phyloP scores from a whole-genome alignment of 2,329 filamentous ascomycete genomes.

The Ceratocystis albifundus region DNA sequence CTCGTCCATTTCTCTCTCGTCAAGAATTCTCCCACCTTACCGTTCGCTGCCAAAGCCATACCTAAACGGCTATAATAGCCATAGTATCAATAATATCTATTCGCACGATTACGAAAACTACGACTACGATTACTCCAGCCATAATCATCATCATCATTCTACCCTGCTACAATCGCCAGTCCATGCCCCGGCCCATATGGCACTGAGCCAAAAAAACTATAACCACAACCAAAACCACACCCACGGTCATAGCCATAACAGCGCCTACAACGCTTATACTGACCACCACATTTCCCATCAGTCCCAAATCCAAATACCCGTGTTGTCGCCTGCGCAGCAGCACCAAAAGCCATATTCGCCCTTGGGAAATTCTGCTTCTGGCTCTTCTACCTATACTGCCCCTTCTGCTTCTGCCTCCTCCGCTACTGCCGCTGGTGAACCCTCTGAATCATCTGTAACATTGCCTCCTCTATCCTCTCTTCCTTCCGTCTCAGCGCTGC shows the following conservation, averaged over 20 bases:
- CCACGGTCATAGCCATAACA: slow-evolving; percentile 7
- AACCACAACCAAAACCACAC: neutral
- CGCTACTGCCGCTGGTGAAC: slow-evolving; percentile 19
- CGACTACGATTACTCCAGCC: slow-evolving; percentile 21
- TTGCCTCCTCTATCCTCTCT: slow-evolving; percentile 29
- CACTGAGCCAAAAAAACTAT: slow-evolving; percentile 9
- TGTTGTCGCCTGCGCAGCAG: slow-evolving; percentile 25
- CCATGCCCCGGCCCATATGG: slow-evolving; percentile 15
- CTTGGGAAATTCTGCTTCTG: neutral
- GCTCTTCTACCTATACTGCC: slow-evolving; percentile 21
- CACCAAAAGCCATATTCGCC: slow-evolving; percentile 21
- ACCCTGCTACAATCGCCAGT: slow-evolving; percentile 14
- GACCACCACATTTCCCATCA: slow-evolving; percentile 36
- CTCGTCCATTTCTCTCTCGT: slow-evolving; percentile 18
- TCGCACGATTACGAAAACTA: slow-evolving; percentile 20
- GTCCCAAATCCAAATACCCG: slow-evolving; percentile 29
- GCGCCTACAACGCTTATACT: slow-evolving; percentile 17
- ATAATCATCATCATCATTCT: slow-evolving; percentile 13
- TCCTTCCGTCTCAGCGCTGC: slow-evolving; percentile 17
- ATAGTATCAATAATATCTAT: slow-evolving; percentile 15
- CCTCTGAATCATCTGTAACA: slow-evolving; percentile 28
- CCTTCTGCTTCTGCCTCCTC: slow-evolving; percentile 30
- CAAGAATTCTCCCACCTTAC: slow-evolving; percentile 19
- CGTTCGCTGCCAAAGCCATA: slow-evolving; percentile 13
- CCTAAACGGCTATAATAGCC: slow-evolving; percentile 9